Conservation (phyloP, 2,329 filamentous ascomycete species). For the Colletotrichum sansevieriae region DNA sequence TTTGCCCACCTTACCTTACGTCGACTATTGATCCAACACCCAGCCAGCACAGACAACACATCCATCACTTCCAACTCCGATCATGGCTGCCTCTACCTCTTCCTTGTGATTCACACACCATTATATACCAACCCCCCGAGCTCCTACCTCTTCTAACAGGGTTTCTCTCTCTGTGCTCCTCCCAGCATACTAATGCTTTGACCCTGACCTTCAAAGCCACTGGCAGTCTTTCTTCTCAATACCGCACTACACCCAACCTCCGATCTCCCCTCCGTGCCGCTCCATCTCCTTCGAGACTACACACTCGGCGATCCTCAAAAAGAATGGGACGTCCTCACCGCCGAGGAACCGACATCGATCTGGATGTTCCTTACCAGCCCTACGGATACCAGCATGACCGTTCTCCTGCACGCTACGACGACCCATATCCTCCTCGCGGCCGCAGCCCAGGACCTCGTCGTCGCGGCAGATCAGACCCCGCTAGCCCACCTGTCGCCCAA, state of each 20-base stretch:
- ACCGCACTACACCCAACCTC: not conserved
- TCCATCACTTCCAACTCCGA: not conserved
- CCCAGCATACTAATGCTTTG: not conserved
- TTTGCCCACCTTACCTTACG: not conserved
- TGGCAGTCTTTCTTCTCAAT: not conserved
- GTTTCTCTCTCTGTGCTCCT: not conserved
- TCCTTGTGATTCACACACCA: constrained; percentile 2
- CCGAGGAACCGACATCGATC: constrained; percentile 17
- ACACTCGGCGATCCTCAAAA: constrained; percentile 4
- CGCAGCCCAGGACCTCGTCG: constrained; percentile 33
- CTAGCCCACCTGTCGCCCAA: constrained; percentile 5
- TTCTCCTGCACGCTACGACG: constrained; percentile 16
- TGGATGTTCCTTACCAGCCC: constrained; percentile 17
- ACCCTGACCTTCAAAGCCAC: not conserved
- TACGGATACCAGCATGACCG: constrained; percentile 15
- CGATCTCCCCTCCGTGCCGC: not conserved
- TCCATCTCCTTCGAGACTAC: not conserved
- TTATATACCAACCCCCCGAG: constrained; percentile 10
- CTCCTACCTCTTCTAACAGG: not conserved
- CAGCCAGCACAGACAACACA: not conserved
- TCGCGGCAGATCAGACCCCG: constrained; percentile 32
- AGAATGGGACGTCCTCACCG: constrained; percentile 32
- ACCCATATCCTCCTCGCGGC: constrained; percentile 19
- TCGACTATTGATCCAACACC: not conserved
- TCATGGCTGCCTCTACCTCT: not conserved